Evolutionary conservation across 208 protist species (phyloP), one percentile per base, ranked within the genome.

Genomic region (Phytomonas serpens): DNA sequence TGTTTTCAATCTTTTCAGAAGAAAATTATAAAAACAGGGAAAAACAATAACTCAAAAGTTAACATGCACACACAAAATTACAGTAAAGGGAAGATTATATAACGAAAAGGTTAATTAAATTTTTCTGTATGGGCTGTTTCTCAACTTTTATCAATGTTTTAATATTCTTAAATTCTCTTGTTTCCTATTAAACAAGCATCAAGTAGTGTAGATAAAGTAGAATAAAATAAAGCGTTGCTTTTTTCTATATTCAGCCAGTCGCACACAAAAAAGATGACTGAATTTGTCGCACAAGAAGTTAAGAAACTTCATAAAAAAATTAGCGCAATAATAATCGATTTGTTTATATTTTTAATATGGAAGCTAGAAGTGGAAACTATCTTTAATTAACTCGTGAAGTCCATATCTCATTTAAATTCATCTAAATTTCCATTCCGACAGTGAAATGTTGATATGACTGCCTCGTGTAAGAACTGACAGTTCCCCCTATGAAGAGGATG

Each of bases 1-100:
- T 73, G 23, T 72, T 75, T 47, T 72, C n/a, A 61, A 23, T 69
- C 27, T 73, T 13, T 29, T 73, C 61, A 6, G 65, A 68, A 68
- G 69, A 67, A 10, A 73, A 67, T 29, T 27, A 6, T 2, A 31
- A 63, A 5, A 63, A 63, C 30, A 5, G 2, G 31, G 5, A 40
- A n/a, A 23, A 65, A 9, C 3, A 67, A 71, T 36, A 65, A 5
- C 2, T 31, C 5, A 63, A 63, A 31, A 30, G 61, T 5, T 31
- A 5, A 5, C 61, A 63, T 31, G 4, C 29, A 63, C 30, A 30
- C 61, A 63, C 3, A 31, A 37, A 63, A 63, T 37, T 9, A 63
- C 2, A 63, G 6, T n/a, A 63, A 63, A 5, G 6, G 10, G 5
- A 33, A 67, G 34, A 27, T 33, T 42, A 6, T 10, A 57, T 65